phyloP scores from a whole-genome alignment of 2,329 filamentous ascomycete genomes.

The Clarireedia hainanense region DNA sequence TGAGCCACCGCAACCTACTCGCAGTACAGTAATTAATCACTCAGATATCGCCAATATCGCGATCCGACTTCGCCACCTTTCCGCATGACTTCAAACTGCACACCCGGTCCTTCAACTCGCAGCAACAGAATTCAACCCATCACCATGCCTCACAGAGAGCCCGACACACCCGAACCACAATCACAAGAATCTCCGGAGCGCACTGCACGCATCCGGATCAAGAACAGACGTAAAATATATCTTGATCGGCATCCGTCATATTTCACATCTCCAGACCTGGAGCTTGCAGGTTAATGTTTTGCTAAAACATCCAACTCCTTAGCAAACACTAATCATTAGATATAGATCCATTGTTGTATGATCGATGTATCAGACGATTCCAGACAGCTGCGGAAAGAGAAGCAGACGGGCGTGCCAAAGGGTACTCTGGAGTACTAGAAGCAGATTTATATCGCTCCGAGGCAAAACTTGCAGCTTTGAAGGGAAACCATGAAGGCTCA shows the following conservation, averaged over 20 bases:
- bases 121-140: conserved; percentile 3
- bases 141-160: conserved; percentile 24
- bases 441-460: conserved; percentile 30
- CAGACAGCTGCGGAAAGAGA: conserved; percentile 29
- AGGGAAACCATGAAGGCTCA: conserved; percentile 6
- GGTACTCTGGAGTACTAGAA: conserved; percentile 30
- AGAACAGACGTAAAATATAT: conserved; percentile 29
- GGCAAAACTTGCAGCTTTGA: conserved; percentile 28
- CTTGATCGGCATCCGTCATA: conserved; percentile 29
- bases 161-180: conserved; percentile 3
- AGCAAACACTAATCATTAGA: conserved; percentile 10
- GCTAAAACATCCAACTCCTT: background rate
- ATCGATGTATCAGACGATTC: conserved; percentile 29
- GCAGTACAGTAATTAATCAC: background rate
- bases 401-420: conserved; percentile 29
- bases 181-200: conserved; percentile 14
- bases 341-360: conserved; percentile 30
- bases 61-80: conserved; percentile 1
- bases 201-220: conserved; percentile 23
- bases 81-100: conserved; percentile 6
- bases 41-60: background rate
- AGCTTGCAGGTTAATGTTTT: conserved; percentile 24
- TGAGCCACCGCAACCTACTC: background rate
- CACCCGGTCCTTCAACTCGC: conserved; percentile 1
- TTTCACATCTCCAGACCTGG: conserved; percentile 28